Evolutionary conservation across 257 asterid species (phyloP), one percentile per base, ranked within the genome.

Genomic region (Linderniella brevidens): DNA sequence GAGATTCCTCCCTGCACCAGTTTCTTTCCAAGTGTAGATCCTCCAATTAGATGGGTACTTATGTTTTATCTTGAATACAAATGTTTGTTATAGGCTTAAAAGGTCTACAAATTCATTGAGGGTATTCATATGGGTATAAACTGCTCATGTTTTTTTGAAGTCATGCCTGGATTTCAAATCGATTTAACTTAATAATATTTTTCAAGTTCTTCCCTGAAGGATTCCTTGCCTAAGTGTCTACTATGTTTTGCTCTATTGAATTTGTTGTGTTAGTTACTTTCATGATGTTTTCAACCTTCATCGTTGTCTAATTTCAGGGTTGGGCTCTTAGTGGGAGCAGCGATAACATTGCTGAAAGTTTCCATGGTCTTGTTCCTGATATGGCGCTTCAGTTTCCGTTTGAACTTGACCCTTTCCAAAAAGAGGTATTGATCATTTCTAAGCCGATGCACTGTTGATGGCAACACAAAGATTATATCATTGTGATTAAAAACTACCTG

Each of bases 351-450:
- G 82, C 71, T 14, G 78, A 79, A 56, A 61, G 68, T 37, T 90
- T 90, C 68, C 62, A 73, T 53, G 92, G 78, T 58, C 94, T 90
- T 61, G 77, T 90, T 61, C 98, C 98, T 46, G 98, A 90, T 59
- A 74, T 81, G 96, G 98, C 96, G 9, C 94, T 84, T 56, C 54
- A 61, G 56, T 90, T 80, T 71, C 92, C 98, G 6, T 90, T 90
- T 59, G 92, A 84, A 75, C 90, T 90, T 39, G 98, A 90, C 65
- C 74, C 94, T 50, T 90, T 90, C 66, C 98, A 90, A 46, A 85
- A 90, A 59, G 94, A 90, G 98, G 98, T 88, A 83, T 47, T 48
- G 41, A 12, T 53, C 49, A 48, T 38, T 40, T 36, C 15, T 35
- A 29, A 41, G 52, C 32, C 6, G 32, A 25, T 25, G 32, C 32